phyloP scores from a whole-genome alignment of 2,329 filamentous ascomycete species.

The Cladophialophora immunda region DNA sequence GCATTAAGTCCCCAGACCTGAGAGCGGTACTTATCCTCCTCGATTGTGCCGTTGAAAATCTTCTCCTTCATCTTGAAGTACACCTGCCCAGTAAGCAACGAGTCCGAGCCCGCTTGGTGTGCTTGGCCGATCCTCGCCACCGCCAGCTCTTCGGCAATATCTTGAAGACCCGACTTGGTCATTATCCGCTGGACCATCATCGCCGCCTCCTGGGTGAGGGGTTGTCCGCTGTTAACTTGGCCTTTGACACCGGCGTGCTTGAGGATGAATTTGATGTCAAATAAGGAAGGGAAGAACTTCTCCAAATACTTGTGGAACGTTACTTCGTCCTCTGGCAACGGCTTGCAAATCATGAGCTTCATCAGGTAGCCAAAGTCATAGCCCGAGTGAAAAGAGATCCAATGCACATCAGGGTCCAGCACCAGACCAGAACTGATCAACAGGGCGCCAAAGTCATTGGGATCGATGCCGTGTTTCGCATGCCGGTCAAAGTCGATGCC shows the following conservation, averaged over 20 bases:
- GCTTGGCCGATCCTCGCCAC: constrained; percentile 86
- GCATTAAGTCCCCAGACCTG: constrained; percentile 92
- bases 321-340: constrained; percentile 85
- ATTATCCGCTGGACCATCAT: constrained; percentile 86
- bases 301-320: constrained; percentile 90
- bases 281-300: constrained; percentile 90
- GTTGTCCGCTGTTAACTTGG: constrained; percentile 70
- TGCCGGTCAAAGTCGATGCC: constrained; percentile 91
- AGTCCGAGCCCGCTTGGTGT: constrained; percentile 94
- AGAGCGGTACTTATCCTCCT: constrained; percentile 79
- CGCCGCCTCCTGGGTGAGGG: constrained; percentile 69
- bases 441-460: constrained; percentile 84
- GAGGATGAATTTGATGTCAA: constrained; percentile 97
- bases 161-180: constrained; percentile 89
- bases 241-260: constrained; percentile 81
- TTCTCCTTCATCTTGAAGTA: constrained; percentile 93
- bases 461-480: constrained; percentile 88
- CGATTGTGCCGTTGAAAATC: constrained; percentile 84
- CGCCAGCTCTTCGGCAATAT: constrained; percentile 91
- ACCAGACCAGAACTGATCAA: constrained; percentile 93
- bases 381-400: constrained; percentile 97
- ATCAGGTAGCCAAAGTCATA: constrained; percentile 98
- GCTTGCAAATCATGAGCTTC: constrained; percentile 80
- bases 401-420: constrained; percentile 85
- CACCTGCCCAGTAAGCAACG: constrained; percentile 88